Percentiles rank a stretch among this genome's conserved stretches.
These are phyloP conservation scores for Coelastrella sp. DNA, from an alignment of 139 green algal species.

Conservation along the genomic window DNA sequence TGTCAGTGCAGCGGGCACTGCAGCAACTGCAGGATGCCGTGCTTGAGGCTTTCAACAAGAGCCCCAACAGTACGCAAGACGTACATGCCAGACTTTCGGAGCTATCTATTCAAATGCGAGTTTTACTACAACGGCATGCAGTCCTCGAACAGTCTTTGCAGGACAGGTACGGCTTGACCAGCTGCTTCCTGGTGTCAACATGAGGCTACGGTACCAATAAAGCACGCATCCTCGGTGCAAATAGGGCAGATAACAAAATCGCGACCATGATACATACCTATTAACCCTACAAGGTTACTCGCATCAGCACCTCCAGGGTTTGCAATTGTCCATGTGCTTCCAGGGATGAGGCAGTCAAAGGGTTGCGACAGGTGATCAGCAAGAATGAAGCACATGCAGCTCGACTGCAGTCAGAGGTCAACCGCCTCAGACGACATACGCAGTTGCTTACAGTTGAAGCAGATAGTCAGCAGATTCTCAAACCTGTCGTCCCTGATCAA, in stretches of 20 bases:
- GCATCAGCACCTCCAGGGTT: not conserved
- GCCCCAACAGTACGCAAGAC: not conserved
- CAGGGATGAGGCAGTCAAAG: slow-evolving; percentile 8
- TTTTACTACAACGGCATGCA: not conserved
- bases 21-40: not conserved
- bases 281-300: too few species aligned
- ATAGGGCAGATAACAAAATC: too few species aligned
- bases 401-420: slow-evolving; percentile 43
- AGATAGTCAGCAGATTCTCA: not conserved
- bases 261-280: too few species aligned
- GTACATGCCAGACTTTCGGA: not conserved
- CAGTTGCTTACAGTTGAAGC: not conserved
- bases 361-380: not conserved
- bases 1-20: not conserved
- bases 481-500: not conserved
- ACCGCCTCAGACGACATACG: not conserved
- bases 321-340: not conserved
- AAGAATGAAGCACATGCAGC: slow-evolving; percentile 52
- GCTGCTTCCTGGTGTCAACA: too few species aligned
- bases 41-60: not conserved
- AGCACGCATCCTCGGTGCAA: too few species aligned
- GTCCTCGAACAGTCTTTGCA: not conserved
- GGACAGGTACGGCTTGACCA: too few species aligned
- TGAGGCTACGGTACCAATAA: too few species aligned
- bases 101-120: not conserved